Percentiles rank a stretch among this genome's conserved stretches.
phyloP scores from a whole-genome alignment of 2,329 filamentous ascomycete species.

The Epichloe typhina region DNA sequence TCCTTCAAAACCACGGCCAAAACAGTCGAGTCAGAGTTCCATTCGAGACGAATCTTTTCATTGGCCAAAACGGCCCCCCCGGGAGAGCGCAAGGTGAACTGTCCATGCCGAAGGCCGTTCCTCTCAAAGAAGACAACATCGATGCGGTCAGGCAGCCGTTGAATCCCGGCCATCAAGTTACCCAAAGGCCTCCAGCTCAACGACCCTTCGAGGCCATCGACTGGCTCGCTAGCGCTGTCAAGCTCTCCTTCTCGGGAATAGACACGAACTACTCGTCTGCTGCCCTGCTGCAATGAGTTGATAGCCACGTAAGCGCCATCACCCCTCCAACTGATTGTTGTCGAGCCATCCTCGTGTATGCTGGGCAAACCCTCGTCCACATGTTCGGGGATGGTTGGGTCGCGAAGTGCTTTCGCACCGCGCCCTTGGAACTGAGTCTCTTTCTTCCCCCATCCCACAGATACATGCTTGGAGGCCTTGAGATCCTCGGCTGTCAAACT shows the following conservation, averaged over 20 bases:
- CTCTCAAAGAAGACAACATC: slow-evolving; percentile 93
- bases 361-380: slow-evolving; percentile 75
- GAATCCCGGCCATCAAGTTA: slow-evolving; percentile 79
- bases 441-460: slow-evolving; percentile 95
- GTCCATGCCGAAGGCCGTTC: slow-evolving; percentile 91
- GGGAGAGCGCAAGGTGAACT: slow-evolving; percentile 66
- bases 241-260: slow-evolving; percentile 83
- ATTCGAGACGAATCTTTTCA: slow-evolving; percentile 53
- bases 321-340: slow-evolving; percentile 80
- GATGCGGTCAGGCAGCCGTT: slow-evolving; percentile 53
- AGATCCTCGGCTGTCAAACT: slow-evolving; percentile 63
- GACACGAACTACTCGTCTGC: slow-evolving; percentile 71
- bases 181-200: slow-evolving; percentile 87
- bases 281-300: slow-evolving; percentile 57
- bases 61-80: slow-evolving; percentile 45
- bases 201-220: slow-evolving; percentile 76
- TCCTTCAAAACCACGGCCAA: slow-evolving; percentile 67
- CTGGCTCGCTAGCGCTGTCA: slow-evolving; percentile 88
- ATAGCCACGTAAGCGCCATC: slow-evolving; percentile 86
- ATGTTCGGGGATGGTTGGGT: slow-evolving; percentile 89
- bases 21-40: slow-evolving; percentile 89
- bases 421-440: slow-evolving; percentile 97
- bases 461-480: slow-evolving; percentile 82
- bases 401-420: slow-evolving; percentile 70
- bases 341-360: slow-evolving; percentile 54